Evolutionary conservation across 164 flowering plant species (phyloP).

Genomic region (Nelumbo lutea): DNA sequence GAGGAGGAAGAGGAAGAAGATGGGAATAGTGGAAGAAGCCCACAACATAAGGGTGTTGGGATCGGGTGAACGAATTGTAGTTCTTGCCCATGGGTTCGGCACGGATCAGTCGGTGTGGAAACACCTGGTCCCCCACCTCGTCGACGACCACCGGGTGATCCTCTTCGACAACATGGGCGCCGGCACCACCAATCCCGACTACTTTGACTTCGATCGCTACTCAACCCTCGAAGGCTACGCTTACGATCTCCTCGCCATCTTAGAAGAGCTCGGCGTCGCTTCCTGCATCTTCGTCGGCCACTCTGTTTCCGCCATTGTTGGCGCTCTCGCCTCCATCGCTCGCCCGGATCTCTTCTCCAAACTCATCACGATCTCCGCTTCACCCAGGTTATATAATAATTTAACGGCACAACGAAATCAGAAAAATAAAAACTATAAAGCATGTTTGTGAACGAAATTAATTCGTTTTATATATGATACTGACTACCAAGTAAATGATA

Average conservation of each 20-base stretch:
- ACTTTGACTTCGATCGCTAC: conserved; percentile 36
- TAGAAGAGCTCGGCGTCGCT: conserved; percentile 36
- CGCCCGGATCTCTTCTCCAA: conserved; percentile 73
- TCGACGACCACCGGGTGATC: conserved; percentile 19
- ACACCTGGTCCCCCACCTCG: conserved; percentile 25
- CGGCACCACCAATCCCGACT: conserved; percentile 35
- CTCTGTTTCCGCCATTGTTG: conserved; percentile 54
- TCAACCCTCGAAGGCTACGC: conserved; percentile 30
- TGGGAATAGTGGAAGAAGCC: background rate
- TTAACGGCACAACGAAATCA: too few relatives aligned
- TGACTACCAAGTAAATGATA: too few relatives aligned
- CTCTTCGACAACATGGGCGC: conserved; percentile 38
- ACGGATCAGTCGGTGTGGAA: conserved; percentile 32
- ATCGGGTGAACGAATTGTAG: background rate
- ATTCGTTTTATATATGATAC: too few relatives aligned
- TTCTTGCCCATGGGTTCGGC: conserved; percentile 26
- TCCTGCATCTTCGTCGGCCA: conserved; percentile 66
- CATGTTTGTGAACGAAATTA: too few relatives aligned
- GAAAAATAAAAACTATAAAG: too few relatives aligned
- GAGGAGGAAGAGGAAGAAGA: background rate
- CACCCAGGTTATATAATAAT: conserved; percentile 43
- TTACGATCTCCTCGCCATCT: conserved; percentile 27
- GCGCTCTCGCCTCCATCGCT: conserved; percentile 56
- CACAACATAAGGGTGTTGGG: background rate
- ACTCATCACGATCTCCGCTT: conserved; percentile 43